These are phyloP conservation scores for Pyrenophora tritici-repentis DNA, from an alignment of 2,329 filamentous ascomycete species.

Conservation along the genomic window DNA sequence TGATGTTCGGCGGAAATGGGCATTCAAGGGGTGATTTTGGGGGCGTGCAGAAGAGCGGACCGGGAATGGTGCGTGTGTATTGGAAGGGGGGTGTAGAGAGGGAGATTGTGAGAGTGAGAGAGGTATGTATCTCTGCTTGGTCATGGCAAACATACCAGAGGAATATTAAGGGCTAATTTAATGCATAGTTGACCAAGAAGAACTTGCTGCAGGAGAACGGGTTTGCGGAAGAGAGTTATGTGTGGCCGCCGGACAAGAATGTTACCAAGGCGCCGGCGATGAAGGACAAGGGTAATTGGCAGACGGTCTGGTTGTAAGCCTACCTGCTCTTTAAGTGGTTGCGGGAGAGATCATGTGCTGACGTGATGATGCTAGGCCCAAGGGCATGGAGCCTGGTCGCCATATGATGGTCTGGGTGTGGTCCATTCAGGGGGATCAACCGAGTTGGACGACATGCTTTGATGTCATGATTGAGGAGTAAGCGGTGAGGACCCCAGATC, in stretches of 20 bases:
- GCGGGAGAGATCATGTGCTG: not conserved
- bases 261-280: constrained; percentile 25
- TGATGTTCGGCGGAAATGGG: constrained; percentile 37
- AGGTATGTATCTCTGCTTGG: too few species aligned
- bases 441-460: constrained; percentile 32
- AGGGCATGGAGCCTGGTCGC: too few species aligned
- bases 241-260: constrained; percentile 23
- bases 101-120: too few species aligned
- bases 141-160: too few species aligned
- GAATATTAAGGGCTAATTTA: constrained; percentile 16
- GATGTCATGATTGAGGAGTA: constrained; percentile 25
- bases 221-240: constrained; percentile 31
- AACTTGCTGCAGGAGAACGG: constrained; percentile 25
- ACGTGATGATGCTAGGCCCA: constrained; percentile 15
- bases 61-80: too few species aligned
- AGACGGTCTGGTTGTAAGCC: constrained; percentile 24
- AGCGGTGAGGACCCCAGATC: not conserved
- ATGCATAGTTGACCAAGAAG: constrained; percentile 18
- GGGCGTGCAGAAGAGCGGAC: too few species aligned
- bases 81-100: too few species aligned
- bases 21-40: too few species aligned
- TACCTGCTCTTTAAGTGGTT: not conserved
- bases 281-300: constrained; percentile 37
- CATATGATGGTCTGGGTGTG: constrained; percentile 41
- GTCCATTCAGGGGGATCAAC: constrained; percentile 14